A percentile compares a stretch with the other conserved stretches of the same genome.
These are phyloP conservation scores for Cryptococcus jaspeensis DNA, from an alignment of 1,284 basidiomycete genomes.

Conservation along the genomic window DNA sequence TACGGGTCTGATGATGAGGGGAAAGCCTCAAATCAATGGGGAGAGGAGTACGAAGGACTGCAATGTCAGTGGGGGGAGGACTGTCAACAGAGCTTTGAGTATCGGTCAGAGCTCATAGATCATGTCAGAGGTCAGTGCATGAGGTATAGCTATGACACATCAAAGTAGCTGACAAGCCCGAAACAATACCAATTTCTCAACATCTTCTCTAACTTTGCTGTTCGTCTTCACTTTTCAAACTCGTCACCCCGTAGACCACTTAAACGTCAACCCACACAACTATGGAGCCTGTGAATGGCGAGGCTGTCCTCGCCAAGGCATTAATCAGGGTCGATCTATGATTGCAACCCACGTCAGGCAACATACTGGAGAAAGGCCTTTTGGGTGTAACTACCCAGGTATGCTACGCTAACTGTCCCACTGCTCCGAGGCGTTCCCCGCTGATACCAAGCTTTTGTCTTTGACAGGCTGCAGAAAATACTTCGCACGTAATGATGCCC, in stretches of 20 bases:
- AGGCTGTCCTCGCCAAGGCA: background rate
- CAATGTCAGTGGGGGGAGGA: background rate
- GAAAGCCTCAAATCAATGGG: background rate
- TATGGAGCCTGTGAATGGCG: conserved; percentile 4
- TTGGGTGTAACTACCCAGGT: background rate
- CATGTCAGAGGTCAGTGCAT: conserved; percentile 1
- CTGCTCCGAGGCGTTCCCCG: background rate
- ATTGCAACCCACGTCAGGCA: background rate
- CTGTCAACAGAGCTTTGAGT: background rate
- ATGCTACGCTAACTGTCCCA: background rate
- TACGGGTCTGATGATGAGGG: background rate
- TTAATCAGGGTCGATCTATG: background rate
- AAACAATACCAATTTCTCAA: too few relatives aligned
- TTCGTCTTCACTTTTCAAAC: background rate
- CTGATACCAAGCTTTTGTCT: too few relatives aligned
- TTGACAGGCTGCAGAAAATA: background rate
- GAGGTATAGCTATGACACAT: background rate
- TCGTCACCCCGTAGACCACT: background rate
- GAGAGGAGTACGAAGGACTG: background rate
- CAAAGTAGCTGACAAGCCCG: too few relatives aligned
- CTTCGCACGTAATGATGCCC: conserved; percentile 5
- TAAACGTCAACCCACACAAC: background rate
- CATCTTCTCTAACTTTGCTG: background rate
- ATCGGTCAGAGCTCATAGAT: background rate
- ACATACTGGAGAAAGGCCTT: conserved; percentile 4